Conservation (phyloP, 1,139 yeast species). For the Pichia sp. region DNA sequence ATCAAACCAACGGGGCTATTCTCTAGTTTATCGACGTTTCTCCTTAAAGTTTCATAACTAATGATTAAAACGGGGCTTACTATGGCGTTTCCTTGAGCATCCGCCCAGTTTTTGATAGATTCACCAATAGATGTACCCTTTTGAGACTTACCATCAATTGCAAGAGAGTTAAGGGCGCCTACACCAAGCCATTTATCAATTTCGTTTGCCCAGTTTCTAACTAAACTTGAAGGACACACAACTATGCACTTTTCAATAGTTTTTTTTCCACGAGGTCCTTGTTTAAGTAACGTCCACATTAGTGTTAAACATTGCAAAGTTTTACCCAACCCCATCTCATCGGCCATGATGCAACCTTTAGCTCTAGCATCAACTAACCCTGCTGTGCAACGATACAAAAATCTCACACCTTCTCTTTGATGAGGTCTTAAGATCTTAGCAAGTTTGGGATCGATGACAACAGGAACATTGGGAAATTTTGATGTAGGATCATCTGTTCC, state of each 20-base stretch:
- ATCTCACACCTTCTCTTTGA: conserved; percentile 92
- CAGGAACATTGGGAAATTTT: conserved; percentile 80
- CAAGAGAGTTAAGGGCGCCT: conserved; percentile 79
- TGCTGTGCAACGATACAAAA: conserved; percentile 81
- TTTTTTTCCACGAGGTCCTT: conserved; percentile 81
- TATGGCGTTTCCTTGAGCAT: conserved; percentile 78
- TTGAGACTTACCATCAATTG: conserved; percentile 83
- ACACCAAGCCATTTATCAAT: conserved; percentile 93
- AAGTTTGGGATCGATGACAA: conserved; percentile 86
- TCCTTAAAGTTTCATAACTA: conserved; percentile 88
- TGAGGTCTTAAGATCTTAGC: conserved; percentile 88
- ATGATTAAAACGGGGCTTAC: conserved; percentile 91
- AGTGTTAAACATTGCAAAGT: conserved; percentile 88
- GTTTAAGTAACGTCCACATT: conserved; percentile 89
- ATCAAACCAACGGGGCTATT: conserved; percentile 81
- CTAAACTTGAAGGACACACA: conserved; percentile 93
- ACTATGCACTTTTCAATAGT: conserved; percentile 87
- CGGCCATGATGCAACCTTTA: conserved; percentile 98
- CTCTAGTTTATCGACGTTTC: conserved; percentile 72
- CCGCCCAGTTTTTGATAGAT: conserved; percentile 79
- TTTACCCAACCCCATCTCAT: conserved; percentile 97
- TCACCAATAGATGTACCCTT: conserved; percentile 59
- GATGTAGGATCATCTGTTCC: conserved; percentile 38
- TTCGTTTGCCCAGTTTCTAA: conserved; percentile 97
- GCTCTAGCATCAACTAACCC: conserved; percentile 84